Percentiles rank a stretch among this genome's conserved stretches.
Conservation (phyloP, 129 eudicot species). For the Cynara cardunculus region DNA sequence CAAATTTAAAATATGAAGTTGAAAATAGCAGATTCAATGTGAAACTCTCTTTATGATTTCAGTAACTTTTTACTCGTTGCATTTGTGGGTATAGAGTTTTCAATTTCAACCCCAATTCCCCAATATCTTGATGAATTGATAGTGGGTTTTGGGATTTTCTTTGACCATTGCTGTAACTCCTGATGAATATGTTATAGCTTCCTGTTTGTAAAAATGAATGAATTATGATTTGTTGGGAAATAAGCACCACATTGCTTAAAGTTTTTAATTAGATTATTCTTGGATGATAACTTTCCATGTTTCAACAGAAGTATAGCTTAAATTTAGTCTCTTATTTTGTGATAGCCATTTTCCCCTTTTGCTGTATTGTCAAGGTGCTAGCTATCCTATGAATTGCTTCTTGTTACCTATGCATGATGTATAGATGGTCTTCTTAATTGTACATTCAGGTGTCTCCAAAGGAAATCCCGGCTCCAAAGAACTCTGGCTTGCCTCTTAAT, state of each 20-base stretch:
- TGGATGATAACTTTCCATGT: too few relatives aligned
- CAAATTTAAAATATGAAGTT: neutral
- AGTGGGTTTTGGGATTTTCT: constrained; percentile 2
- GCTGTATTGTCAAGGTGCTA: neutral
- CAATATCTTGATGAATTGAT: neutral
- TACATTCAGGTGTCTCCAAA: constrained; percentile 74
- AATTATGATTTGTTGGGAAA: neutral
- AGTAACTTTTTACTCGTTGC: neutral
- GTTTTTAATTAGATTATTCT: too few relatives aligned
- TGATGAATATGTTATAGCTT: neutral
- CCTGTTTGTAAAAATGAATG: neutral
- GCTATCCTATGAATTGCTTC: neutral
- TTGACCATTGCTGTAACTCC: neutral
- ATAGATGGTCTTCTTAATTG: neutral
- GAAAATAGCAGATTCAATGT: neutral
- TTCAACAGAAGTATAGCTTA: too few relatives aligned
- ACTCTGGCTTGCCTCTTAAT: constrained; percentile 81
- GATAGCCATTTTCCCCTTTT: neutral
- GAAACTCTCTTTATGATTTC: neutral
- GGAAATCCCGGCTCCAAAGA: constrained; percentile 84
- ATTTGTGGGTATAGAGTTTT: neutral
- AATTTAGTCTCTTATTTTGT: neutral
- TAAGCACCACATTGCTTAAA: too few relatives aligned
- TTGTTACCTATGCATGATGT: neutral
- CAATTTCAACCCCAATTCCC: neutral